Evolutionary conservation across 441 rosid species (phyloP), one percentile per base, ranked within the genome.

Genomic region (Brassica hybrid): DNA sequence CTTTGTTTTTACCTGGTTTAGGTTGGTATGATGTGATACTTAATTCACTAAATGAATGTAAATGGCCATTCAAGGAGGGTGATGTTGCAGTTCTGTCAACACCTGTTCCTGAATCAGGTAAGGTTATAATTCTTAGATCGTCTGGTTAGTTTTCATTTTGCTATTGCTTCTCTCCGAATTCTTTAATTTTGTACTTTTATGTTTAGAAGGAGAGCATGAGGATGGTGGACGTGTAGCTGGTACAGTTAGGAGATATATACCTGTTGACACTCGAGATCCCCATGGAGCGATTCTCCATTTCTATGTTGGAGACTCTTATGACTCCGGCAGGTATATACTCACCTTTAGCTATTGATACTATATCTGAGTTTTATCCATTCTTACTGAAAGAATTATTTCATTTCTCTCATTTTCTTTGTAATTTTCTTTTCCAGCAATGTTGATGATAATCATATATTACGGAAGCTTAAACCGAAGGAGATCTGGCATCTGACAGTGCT

Each of bases 1-100:
- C 70, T 41, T 41, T 41, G 48, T 77, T 76, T 57, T 81, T 18
- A 21, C 69, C 45, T 80, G 73, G 67, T 43, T 57, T 74, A 96
- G 99, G 99, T 72, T 96, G 99, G 99, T 96, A 90, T 69, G 99
- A 96, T 84, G 97, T 84, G 71, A 84, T 90, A 70, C 91, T 94
- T 60, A 86, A 85, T 77, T 90, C 98, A 23, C 80, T 81, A 59
- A 85, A 78, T 25, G 99, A 92, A 23, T 91, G 88, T 86, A 96
- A 90, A 83, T 96, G 98, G 99, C 75, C 85, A 69, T 94, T 96
- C 77, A 96, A 96, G 87, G 99, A 96, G 87, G 99, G 99, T 41
- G 99, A 96, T 79, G 98, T 96, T 83, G 97, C 96, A 25, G 93
- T 94, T 86, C 85, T 96, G 74, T 96, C 97, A 17, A 82, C 82